Base-by-base conservation (phyloP, 805 yeast genomes). In the Candida coquimbonensis region DNA sequence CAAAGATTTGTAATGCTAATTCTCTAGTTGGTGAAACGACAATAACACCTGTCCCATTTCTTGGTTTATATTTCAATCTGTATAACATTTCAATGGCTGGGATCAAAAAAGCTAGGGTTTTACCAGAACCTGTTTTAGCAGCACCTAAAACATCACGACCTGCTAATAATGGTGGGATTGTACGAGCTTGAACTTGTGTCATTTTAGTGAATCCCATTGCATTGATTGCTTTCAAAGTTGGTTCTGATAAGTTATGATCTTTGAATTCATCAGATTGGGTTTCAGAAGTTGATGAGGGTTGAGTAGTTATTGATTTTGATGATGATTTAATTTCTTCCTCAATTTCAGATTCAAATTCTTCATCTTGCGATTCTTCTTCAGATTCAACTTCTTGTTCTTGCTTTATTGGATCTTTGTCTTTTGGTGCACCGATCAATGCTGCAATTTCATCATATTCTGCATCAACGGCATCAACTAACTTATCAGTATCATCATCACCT, bases 111-210 rank as follows among this genome's bases (percentile, higher is more conserved):
- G 99, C 98, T 50, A 95, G 70, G 0, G 99, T 93, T 70, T 93
- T 93, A 63, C 99, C 99, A 1, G 97, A 89, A 45, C 99, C 99
- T 3, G 99, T 93, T 69, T 90, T 91, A 47, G 99, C 99, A n/a
- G 99, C 99, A 54, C 99, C 99, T 45, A 93, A 74, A 19, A 95
- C 98, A 67, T 93, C 99, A 56, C 91, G 80, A 38, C 99, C 99
- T 1, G 98, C 97, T 52, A 95, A 69, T 51, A 93, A 73, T 11
- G 99, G 98, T 7, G 99, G 98, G 46, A 93, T 93, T 12, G 99
- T 89, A 67, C 91, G 81, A 26, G 95, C 83, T 68, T 93, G 99
- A 9, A 93, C 98, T 52, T 82, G 80, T 1, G 99, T 95, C 97
- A 93, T 87, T 43, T 70, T 83, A 13, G 78, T 73, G 69, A 93